Percentiles rank a stretch among this genome's conserved stretches.
Conservation (phyloP, 2,329 filamentous ascomycete species). For the Paramyrothecium roridum region DNA sequence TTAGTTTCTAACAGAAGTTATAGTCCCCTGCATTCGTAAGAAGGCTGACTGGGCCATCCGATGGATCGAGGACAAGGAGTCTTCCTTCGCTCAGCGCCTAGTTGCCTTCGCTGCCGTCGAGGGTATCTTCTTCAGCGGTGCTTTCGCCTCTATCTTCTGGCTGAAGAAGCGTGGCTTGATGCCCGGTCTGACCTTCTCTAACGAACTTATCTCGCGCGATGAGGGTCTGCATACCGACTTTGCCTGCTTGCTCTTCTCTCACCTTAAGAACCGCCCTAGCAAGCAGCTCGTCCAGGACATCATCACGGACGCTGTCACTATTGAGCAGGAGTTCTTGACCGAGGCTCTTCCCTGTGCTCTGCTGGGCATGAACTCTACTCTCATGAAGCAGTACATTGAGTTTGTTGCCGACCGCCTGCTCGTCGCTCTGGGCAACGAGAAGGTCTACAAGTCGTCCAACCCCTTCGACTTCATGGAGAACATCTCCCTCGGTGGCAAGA, state of each 20-base stretch:
- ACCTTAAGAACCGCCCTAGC: constrained; percentile 86
- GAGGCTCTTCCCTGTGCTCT: constrained; percentile 91
- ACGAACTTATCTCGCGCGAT: constrained; percentile 99
- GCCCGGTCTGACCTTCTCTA: constrained; percentile 98
- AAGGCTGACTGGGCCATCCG: constrained; percentile 97
- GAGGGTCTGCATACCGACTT: constrained; percentile 99
- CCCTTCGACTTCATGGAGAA: constrained; percentile 99
- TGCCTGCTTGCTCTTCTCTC: constrained; percentile 95
- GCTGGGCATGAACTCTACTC: constrained; percentile 92
- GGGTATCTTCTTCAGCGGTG: constrained; percentile 99
- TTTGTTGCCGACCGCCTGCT: constrained; percentile 96
- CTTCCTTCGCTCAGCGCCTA: constrained; percentile 91
- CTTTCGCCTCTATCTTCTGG: constrained; percentile 99
- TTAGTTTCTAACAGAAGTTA: constrained; percentile 11
- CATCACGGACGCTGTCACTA: constrained; percentile 88
- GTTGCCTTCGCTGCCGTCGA: constrained; percentile 97
- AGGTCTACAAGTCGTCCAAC: constrained; percentile 89
- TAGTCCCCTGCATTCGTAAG: constrained; percentile 93
- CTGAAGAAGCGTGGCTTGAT: constrained; percentile 99
- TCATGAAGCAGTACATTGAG: constrained; percentile 99
- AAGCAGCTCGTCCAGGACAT: constrained; percentile 79
- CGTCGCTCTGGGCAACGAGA: constrained; percentile 87
- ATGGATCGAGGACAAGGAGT: constrained; percentile 93
- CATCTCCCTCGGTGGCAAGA: constrained; percentile 98
- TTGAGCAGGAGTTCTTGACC: constrained; percentile 97